Evolutionary conservation across 2,329 filamentous ascomycete species (phyloP).

Genomic region (Sarocladiaceae sp.): DNA sequence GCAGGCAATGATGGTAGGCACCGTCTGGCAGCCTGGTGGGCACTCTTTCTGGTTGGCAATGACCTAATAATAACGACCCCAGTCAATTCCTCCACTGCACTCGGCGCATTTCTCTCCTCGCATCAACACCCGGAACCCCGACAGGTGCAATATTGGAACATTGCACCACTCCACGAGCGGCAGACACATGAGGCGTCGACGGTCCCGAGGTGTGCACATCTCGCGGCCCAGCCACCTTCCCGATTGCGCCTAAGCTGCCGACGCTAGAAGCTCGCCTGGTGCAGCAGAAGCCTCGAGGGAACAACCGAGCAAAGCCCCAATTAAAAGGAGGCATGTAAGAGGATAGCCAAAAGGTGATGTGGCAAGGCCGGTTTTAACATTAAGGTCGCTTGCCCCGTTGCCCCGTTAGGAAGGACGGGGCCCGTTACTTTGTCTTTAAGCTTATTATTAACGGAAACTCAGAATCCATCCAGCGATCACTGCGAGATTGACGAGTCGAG

Average conservation of each 20-base stretch:
- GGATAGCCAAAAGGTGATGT: too few species aligned
- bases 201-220: not conserved
- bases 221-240: slow-evolving; percentile 4
- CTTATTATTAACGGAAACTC: slow-evolving; percentile 1
- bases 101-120: not conserved
- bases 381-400: not conserved
- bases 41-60: not conserved
- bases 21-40: too few species aligned
- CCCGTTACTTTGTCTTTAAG: slow-evolving; percentile 3
- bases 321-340: not conserved
- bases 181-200: too few species aligned
- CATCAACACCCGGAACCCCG: not conserved
- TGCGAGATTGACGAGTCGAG: not conserved
- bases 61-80: not conserved
- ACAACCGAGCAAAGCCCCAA: not conserved
- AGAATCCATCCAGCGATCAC: not conserved
- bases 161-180: too few species aligned
- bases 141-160: too few species aligned
- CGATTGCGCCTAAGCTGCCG: slow-evolving; percentile 7
- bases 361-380: not conserved
- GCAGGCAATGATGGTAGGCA: too few species aligned
- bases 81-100: too few species aligned
- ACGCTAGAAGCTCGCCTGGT: slow-evolving; percentile 8
- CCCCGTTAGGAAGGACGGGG: slow-evolving; percentile 1
- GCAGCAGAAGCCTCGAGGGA: not conserved